Percentiles rank a stretch among this genome's conserved stretches.
Conservation (phyloP, 495 filamentous ascomycete genomes). For the Rusavskia elegans region DNA sequence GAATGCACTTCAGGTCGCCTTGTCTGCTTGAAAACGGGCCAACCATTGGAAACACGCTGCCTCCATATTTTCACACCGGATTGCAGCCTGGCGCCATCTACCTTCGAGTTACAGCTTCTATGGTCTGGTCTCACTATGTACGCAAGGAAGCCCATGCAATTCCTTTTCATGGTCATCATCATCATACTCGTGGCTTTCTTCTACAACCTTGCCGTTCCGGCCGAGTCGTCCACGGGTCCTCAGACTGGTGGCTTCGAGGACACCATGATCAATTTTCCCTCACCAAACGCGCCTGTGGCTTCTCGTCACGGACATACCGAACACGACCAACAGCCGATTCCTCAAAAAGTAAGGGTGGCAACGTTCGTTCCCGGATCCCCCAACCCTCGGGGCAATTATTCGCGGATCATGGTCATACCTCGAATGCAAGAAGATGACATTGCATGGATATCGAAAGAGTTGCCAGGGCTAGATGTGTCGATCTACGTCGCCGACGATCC, state of each 20-base stretch:
- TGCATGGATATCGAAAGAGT: conserved; percentile 40
- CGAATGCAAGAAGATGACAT: conserved; percentile 39
- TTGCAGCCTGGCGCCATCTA: too few relatives aligned
- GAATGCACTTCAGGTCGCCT: too few relatives aligned
- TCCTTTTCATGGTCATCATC: background rate
- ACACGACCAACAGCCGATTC: background rate
- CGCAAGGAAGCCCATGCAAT: background rate
- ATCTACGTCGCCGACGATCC: conserved; percentile 52
- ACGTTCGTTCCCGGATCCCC: conserved; percentile 20
- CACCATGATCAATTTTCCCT: background rate
- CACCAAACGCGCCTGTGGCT: background rate
- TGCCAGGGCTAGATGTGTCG: conserved; percentile 40
- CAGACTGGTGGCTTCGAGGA: background rate
- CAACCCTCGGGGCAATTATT: conserved; percentile 27
- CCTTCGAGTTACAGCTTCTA: too few relatives aligned
- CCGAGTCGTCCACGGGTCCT: background rate
- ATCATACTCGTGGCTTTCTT: background rate
- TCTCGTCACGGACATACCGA: background rate
- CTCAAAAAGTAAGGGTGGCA: background rate
- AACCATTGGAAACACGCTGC: too few relatives aligned
- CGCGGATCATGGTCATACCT: conserved; percentile 41
- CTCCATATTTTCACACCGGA: too few relatives aligned
- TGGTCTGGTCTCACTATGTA: background rate
- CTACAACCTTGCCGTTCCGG: background rate
- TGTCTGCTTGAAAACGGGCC: too few relatives aligned